phyloP scores from a whole-genome alignment of 2,329 filamentous ascomycete species.

The Mollisiaceae sp. region DNA sequence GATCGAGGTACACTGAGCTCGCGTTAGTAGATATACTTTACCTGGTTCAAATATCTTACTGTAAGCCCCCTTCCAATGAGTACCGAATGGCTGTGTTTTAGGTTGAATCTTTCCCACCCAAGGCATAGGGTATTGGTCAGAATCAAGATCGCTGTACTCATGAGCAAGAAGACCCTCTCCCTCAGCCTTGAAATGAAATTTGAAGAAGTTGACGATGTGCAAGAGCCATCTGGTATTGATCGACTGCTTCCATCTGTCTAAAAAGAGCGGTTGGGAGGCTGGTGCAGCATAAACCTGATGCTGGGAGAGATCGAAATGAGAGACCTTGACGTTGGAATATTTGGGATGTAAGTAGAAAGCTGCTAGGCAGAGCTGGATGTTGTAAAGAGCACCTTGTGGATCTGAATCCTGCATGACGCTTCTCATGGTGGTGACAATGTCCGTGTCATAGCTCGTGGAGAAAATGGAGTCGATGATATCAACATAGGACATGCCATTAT shows the following conservation, averaged over 20 bases:
- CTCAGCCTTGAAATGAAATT: slow-evolving; percentile 51
- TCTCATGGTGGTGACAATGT: slow-evolving; percentile 1
- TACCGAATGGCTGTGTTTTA: slow-evolving; percentile 46
- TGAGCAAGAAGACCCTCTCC: slow-evolving; percentile 46
- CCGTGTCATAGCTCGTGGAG: slow-evolving; percentile 27
- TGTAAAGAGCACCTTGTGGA: slow-evolving; percentile 14
- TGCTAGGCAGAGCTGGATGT: slow-evolving; percentile 40
- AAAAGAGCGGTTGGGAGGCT: slow-evolving; percentile 47
- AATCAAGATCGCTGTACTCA: slow-evolving; percentile 44
- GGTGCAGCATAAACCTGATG: slow-evolving; percentile 48
- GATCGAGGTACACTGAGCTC: slow-evolving; percentile 32
- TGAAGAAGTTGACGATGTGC: slow-evolving; percentile 58
- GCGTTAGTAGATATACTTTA: background rate
- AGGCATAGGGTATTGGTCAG: slow-evolving; percentile 47
- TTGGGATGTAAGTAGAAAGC: slow-evolving; percentile 37
- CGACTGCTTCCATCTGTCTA: slow-evolving; percentile 42
- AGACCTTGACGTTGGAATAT: slow-evolving; percentile 29
- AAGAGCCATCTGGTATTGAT: slow-evolving; percentile 53
- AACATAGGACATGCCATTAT: slow-evolving; percentile 20
- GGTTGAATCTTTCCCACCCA: slow-evolving; percentile 47
- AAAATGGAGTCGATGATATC: slow-evolving; percentile 39
- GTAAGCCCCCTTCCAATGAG: slow-evolving; percentile 57
- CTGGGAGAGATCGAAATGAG: slow-evolving; percentile 52
- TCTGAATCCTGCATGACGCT: slow-evolving; percentile 16
- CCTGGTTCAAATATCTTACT: slow-evolving; percentile 38